These are phyloP conservation scores for Takakia lepidozioides DNA, from an alignment of 225 moss, liverwort and hornwort species.

Conservation along the genomic window DNA sequence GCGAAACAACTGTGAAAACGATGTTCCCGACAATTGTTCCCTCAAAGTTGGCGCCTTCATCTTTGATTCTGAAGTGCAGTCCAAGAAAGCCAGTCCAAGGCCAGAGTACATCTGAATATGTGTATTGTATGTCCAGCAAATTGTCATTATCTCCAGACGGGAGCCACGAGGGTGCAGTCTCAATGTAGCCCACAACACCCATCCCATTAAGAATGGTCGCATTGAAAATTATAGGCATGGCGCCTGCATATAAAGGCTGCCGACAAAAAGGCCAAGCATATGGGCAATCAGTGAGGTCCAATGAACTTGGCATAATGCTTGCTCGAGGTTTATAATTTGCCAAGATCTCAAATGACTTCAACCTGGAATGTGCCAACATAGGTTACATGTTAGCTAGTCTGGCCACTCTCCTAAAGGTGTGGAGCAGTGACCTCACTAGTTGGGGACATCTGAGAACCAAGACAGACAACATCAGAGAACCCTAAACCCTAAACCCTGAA, in stretches of 20 bases:
- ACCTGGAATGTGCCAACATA: constrained; percentile 40
- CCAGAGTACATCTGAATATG: constrained; percentile 90
- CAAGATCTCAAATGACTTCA: constrained; percentile 78
- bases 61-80: constrained; percentile 69
- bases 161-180: constrained; percentile 55
- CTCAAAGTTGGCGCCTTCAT: constrained; percentile 62
- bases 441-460: no score
- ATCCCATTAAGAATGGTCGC: constrained; percentile 91
- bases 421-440: no score
- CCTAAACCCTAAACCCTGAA: no score
- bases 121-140: constrained; percentile 61
- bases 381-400: no score
- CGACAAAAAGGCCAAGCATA: constrained; percentile 95
- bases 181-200: constrained; percentile 86
- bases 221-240: constrained; percentile 89
- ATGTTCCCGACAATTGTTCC: constrained; percentile 79
- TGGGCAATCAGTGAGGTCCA: constrained; percentile 85
- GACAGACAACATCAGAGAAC: no score
- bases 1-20: constrained; percentile 73
- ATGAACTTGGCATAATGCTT: constrained; percentile 59
- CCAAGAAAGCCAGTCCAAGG: constrained; percentile 96
- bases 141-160: constrained; percentile 47
- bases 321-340: constrained; percentile 70
- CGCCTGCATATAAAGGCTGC: constrained; percentile 80
- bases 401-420: no score